phyloP scores from a whole-genome alignment of 2,329 filamentous ascomycete species.

The Cladobotryum protrusum region DNA sequence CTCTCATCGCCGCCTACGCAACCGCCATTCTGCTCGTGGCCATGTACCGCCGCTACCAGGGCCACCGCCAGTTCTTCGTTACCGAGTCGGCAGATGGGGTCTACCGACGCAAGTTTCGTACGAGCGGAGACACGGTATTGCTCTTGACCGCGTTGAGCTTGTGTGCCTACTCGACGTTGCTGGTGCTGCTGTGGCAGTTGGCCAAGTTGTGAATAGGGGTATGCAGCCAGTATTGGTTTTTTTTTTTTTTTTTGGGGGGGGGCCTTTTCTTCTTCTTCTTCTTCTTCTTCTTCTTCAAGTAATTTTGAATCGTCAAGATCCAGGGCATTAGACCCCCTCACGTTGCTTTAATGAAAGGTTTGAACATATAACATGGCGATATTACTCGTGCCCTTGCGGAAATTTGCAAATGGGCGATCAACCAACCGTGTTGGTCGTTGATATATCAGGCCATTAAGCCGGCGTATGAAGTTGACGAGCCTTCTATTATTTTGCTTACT shows the following conservation, averaged over 20 bases:
- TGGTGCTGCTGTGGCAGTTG: constrained; percentile 49
- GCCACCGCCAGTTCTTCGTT: constrained; percentile 88
- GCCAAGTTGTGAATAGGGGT: not conserved
- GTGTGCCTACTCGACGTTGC: constrained; percentile 49
- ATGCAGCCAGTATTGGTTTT: not conserved
- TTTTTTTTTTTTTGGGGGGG: not conserved
- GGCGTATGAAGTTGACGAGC: too few relatives aligned
- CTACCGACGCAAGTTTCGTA: constrained; percentile 51
- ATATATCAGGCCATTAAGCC: too few relatives aligned
- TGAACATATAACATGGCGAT: not conserved
- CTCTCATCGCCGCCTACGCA: constrained; percentile 88
- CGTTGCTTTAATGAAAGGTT: not conserved
- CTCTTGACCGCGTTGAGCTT: constrained; percentile 52
- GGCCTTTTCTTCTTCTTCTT: not conserved
- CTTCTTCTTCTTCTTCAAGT: not conserved
- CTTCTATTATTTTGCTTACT: too few relatives aligned
- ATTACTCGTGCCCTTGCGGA: too few relatives aligned
- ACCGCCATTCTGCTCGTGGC: constrained; percentile 77
- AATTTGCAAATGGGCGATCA: too few relatives aligned
- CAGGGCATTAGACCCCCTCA: too few relatives aligned
- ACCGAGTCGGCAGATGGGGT: constrained; percentile 26
- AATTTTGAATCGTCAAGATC: not conserved
- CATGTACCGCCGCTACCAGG: constrained; percentile 80
- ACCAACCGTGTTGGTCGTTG: too few relatives aligned
- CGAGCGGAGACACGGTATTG: constrained; percentile 56